A percentile compares a stretch with the other conserved stretches of the same genome.
These are phyloP conservation scores for Lactarius sanguifluus DNA, from an alignment of 768 basidiomycete genomes.

Conservation along the genomic window DNA sequence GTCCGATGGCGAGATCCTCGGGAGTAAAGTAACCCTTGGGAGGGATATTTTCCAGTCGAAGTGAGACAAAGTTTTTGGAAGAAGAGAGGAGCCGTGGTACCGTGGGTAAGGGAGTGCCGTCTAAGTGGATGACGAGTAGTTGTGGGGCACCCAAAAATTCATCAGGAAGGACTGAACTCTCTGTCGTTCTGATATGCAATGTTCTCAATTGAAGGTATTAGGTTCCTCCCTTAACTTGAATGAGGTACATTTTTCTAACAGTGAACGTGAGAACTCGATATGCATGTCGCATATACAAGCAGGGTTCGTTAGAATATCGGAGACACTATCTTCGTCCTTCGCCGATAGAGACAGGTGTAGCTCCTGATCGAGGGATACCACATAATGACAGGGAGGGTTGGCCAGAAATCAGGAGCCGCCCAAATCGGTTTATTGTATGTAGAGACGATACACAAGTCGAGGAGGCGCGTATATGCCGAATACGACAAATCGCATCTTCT, in stretches of 20 bases:
- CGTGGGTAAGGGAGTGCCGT: background rate
- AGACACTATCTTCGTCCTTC: constrained; percentile 2
- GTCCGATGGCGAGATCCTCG: background rate
- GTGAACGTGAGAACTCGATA: background rate
- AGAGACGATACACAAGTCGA: background rate
- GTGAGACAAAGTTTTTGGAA: constrained; percentile 1
- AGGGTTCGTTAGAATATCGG: background rate
- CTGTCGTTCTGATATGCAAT: background rate
- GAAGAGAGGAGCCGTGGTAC: constrained; percentile 6
- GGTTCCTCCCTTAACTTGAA: background rate
- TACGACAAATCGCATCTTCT: constrained; percentile 4
- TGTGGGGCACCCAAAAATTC: constrained; percentile 2
- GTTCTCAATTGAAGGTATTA: background rate
- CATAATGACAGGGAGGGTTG: constrained; percentile 14
- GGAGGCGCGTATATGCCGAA: background rate
- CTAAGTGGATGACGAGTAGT: constrained; percentile 8
- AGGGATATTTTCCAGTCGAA: constrained; percentile 3
- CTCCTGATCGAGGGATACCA: background rate
- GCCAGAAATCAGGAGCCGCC: background rate
- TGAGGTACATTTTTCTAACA: background rate
- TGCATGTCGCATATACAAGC: constrained; percentile 4
- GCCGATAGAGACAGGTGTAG: background rate
- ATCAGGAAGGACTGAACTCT: background rate
- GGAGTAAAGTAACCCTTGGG: background rate
- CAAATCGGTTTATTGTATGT: background rate